These are phyloP conservation scores for Trichocladium antarcticum DNA, from an alignment of 495 filamentous ascomycete genomes.

Conservation along the genomic window DNA sequence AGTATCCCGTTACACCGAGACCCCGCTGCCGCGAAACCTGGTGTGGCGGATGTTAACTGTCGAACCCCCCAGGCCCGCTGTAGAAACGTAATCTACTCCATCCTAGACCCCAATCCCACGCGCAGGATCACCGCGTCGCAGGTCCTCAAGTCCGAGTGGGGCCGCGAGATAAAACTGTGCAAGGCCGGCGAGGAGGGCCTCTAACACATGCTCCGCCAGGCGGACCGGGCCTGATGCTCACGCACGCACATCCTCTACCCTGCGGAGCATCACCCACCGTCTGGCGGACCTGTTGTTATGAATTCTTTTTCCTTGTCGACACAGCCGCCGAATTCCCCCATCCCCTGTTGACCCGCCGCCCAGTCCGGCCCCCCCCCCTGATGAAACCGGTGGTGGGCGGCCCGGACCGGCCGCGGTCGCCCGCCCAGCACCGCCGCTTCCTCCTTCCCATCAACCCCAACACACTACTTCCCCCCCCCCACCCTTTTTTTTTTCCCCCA, in stretches of 20 bases:
- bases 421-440: too few species aligned
- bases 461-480: neutral
- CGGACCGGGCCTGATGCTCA: conserved; percentile 2
- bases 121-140: conserved; percentile 92
- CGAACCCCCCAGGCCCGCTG: conserved; percentile 65
- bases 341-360: neutral
- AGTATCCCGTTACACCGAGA: conserved; percentile 30
- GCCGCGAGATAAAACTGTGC: conserved; percentile 90
- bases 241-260: too few species aligned
- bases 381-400: too few species aligned
- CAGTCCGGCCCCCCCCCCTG: too few species aligned
- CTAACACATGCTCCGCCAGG: conserved; percentile 31
- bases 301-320: neutral
- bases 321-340: neutral
- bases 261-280: conserved; percentile 7
- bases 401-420: too few species aligned
- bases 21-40: conserved; percentile 11
- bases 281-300: conserved; percentile 16
- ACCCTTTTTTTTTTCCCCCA: neutral
- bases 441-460: too few species aligned
- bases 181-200: conserved; percentile 88
- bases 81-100: conserved; percentile 97
- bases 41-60: neutral
- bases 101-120: conserved; percentile 85
- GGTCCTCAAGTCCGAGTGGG: conserved; percentile 97